Base-by-base conservation (phyloP, 2,329 filamentous ascomycete genomes). In the Ceratocystis eucalypticola region DNA sequence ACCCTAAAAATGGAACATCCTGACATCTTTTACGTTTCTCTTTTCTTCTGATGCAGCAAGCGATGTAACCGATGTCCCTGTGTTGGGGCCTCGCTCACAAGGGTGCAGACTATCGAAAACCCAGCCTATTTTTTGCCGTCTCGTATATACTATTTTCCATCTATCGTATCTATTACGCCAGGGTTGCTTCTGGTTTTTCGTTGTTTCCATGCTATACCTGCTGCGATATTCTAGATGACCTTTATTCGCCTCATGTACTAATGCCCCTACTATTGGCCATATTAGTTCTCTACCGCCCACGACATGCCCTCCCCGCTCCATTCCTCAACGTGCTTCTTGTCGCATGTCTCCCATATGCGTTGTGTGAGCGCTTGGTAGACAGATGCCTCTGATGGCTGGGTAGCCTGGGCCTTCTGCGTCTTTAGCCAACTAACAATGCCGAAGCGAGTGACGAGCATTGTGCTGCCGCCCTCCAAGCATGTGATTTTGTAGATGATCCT, bases 381-480 rank as follows among this genome's bases (percentile, higher is more conserved):
- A 20, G 77, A 76, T 0, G 74, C 75, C 69, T 83, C 81, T 17
- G 80, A 78, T 68, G 82, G 81, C 67, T 87, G 81, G 59, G 37
- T 41, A 25, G 67, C 59, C 44, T 62, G 37, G 5, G 50, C 55
- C 37, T 64, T 50, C 63, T 68, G 66, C 20, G 55, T 61, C 61
- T 69, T 64, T 7, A 93, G 78, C 91, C 91, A 96, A 70, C 82
- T 86, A 65, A 93, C 74, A 22, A 88, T 77, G 17, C 88, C 89
- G 55, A 87, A 86, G 66, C 91, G 80, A 0, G 91, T 95, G 46
- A 91, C 81, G 59, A 96, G 78, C n/a, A 88, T 93, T 3, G 86
- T 89, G 74, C 88, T 90, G 0, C 89, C 91, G 1, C 83, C 85
- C 37, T 85, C 82, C 41, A 92, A 82, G 59, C 80, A 81, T 0